These are phyloP conservation scores for Ettlia oleoabundans DNA, from an alignment of 139 green algal genomes.

Conservation along the genomic window DNA sequence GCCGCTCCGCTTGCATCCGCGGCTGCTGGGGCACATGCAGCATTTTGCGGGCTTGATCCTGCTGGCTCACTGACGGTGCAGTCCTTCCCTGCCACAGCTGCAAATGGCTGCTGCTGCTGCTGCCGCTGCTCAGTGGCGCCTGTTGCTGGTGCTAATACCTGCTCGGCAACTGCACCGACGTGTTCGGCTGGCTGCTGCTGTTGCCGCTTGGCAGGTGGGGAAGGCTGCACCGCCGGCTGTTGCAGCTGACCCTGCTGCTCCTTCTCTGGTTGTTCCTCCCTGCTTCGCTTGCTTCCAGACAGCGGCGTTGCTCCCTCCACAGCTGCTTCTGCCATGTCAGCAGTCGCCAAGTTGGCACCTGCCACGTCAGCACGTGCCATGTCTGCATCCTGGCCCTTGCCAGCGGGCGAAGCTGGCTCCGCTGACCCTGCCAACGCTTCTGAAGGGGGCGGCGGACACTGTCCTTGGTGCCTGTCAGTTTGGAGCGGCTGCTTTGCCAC, in stretches of 20 bases:
- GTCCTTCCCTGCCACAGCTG: too few relatives aligned
- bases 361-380: too few relatives aligned
- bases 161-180: neutral
- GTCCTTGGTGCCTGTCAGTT: neutral
- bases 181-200: neutral
- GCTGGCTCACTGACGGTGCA: too few relatives aligned
- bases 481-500: too few relatives aligned
- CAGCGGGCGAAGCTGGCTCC: too few relatives aligned
- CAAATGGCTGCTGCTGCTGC: neutral
- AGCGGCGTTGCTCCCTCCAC: too few relatives aligned
- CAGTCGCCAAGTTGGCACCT: too few relatives aligned
- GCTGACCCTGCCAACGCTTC: neutral
- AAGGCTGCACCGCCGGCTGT: neutral
- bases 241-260: neutral
- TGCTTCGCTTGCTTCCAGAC: slow-evolving; percentile 17
- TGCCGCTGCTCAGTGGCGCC: too few relatives aligned
- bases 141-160: neutral
- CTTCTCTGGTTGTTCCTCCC: neutral
- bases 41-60: too few relatives aligned
- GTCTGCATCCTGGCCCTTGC: neutral
- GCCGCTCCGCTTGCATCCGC: too few relatives aligned
- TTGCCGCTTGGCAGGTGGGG: neutral
- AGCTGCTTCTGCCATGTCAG: too few relatives aligned
- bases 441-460: neutral
- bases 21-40: too few relatives aligned